Percentiles rank a stretch among this genome's conserved stretches.
Conservation (phyloP, 768 basidiomycete species). For the Mycena indigotica region DNA sequence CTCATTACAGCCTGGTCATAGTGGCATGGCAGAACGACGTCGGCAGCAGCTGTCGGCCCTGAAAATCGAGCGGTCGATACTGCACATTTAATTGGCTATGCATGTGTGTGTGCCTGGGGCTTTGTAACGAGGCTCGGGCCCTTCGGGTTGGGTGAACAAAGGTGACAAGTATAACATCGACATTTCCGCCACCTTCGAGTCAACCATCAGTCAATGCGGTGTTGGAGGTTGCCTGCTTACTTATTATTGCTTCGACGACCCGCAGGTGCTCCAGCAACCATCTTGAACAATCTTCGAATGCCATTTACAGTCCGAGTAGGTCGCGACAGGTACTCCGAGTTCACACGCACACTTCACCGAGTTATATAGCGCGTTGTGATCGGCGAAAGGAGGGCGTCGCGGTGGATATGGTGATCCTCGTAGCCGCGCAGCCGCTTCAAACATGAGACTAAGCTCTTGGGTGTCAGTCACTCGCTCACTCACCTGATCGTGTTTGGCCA, state of each 20-base stretch:
- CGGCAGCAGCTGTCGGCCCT: background rate
- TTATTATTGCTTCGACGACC: background rate
- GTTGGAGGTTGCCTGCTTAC: background rate
- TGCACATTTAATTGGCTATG: background rate
- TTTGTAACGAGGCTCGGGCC: background rate
- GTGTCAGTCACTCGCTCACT: background rate
- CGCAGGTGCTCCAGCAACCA: background rate
- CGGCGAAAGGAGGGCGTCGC: background rate
- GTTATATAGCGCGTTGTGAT: background rate
- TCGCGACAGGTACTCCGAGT: background rate
- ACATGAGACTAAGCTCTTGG: background rate
- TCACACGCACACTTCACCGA: background rate
- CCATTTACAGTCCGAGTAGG: background rate
- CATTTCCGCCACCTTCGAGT: background rate
- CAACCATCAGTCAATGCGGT: slow-evolving; percentile 1
- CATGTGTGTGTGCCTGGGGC: background rate
- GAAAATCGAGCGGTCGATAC: background rate
- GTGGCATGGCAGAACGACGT: too few species aligned
- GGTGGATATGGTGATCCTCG: background rate
- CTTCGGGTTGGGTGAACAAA: background rate
- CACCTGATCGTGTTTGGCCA: background rate
- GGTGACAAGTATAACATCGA: too few species aligned
- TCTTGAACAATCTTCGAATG: background rate
- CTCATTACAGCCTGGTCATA: too few species aligned
- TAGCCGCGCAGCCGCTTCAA: background rate